Conservation (phyloP, 2,329 filamentous ascomycete species). For the Dactylellina sp. region DNA sequence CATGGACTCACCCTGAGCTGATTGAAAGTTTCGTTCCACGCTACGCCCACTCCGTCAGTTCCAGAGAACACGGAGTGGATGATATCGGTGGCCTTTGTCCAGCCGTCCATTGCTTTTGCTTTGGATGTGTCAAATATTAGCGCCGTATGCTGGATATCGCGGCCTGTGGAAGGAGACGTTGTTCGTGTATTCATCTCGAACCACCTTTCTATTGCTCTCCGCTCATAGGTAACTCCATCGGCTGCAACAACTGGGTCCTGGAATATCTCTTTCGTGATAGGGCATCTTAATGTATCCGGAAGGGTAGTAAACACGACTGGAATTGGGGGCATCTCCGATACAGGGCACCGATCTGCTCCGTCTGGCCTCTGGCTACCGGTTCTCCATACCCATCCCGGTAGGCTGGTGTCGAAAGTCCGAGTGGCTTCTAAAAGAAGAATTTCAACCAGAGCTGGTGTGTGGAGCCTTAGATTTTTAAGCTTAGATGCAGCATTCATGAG, state of each 20-base stretch:
- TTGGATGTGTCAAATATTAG: conserved; percentile 1
- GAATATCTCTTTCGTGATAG: conserved; percentile 62
- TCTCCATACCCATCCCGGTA: conserved; percentile 1
- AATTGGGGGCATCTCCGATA: no score
- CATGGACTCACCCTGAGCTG: no score
- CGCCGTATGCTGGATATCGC: conserved; percentile 28
- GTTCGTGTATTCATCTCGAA: conserved; percentile 61
- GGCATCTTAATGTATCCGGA: conserved; percentile 61
- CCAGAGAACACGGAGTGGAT: neutral
- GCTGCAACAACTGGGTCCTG: conserved; percentile 62
- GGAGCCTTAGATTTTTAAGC: neutral
- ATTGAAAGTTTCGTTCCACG: no score
- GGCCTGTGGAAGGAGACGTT: conserved; percentile 62
- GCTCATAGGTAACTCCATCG: conserved; percentile 62
- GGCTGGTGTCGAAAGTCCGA: neutral
- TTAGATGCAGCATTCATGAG: neutral
- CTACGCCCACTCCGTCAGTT: no score
- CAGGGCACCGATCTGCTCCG: neutral
- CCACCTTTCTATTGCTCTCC: conserved; percentile 62
- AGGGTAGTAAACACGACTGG: conserved; percentile 56
- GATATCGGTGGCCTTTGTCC: conserved; percentile 3
- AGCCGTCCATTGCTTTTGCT: neutral
- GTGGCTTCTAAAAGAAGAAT: neutral
- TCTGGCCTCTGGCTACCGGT: conserved; percentile 1
- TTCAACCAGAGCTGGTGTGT: neutral